phyloP scores from a whole-genome alignment of 106 monocot species.

The Xerophyta viscosa region DNA sequence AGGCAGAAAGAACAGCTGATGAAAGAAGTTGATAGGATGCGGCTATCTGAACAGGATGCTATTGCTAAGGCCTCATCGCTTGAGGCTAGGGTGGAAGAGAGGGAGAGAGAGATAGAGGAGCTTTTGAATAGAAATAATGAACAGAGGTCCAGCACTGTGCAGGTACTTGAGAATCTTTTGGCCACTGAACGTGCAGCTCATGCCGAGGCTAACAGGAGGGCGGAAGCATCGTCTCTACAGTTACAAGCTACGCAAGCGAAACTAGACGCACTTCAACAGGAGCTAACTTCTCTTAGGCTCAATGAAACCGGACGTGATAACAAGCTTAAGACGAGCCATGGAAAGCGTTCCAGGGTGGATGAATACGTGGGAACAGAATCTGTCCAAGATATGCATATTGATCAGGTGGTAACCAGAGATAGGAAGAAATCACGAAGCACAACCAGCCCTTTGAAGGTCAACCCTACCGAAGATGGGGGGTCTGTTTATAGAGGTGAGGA shows the following conservation, averaged over 20 bases:
- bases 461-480: slow-evolving; percentile 62
- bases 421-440: slow-evolving; percentile 70
- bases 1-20: slow-evolving; percentile 37
- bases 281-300: slow-evolving; percentile 56
- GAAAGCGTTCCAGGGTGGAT: slow-evolving; percentile 55
- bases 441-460: slow-evolving; percentile 51
- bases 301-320: slow-evolving; percentile 77
- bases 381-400: slow-evolving; percentile 73
- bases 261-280: slow-evolving; percentile 72
- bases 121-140: slow-evolving; percentile 72
- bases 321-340: slow-evolving; percentile 45
- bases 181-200: slow-evolving; percentile 67
- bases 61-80: slow-evolving; percentile 44
- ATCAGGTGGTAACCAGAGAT: slow-evolving; percentile 24
- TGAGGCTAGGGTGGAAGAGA: slow-evolving; percentile 62
- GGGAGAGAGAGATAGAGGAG: slow-evolving; percentile 82
- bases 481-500: slow-evolving; percentile 57
- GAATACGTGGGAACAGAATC: slow-evolving; percentile 53
- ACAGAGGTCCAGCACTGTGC: slow-evolving; percentile 90
- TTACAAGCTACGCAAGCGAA: slow-evolving; percentile 89
- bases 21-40: slow-evolving; percentile 42
- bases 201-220: slow-evolving; percentile 75
- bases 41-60: slow-evolving; percentile 50
- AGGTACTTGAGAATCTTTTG: slow-evolving; percentile 80
- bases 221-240: slow-evolving; percentile 74